phyloP scores from a whole-genome alignment of 257 asterid genomes.

The Solanum chaucha region DNA sequence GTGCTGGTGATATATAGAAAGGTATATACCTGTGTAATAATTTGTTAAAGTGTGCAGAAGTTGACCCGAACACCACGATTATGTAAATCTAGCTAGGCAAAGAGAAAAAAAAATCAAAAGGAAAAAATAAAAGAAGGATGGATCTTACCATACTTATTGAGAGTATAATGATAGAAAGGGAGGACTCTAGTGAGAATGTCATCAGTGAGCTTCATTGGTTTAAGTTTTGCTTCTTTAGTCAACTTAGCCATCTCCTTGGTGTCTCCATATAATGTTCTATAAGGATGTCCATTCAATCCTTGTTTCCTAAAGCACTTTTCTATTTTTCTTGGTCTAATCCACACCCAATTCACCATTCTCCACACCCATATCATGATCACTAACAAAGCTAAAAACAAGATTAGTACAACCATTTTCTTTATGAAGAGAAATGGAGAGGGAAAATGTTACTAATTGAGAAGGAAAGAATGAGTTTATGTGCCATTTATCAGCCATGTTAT shows the following conservation, averaged over 20 bases:
- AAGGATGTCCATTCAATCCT: constrained; percentile 45
- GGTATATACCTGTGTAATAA: neutral
- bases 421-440: neutral
- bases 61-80: neutral
- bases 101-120: neutral
- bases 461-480: neutral
- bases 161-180: constrained; percentile 28
- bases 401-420: neutral
- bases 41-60: neutral
- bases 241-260: constrained; percentile 34
- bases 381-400: neutral
- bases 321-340: constrained; percentile 31
- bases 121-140: neutral
- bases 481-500: neutral
- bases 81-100: neutral
- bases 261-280: constrained; percentile 34
- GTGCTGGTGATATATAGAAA: neutral
- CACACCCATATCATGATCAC: constrained; percentile 10
- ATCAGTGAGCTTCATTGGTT: constrained; percentile 27
- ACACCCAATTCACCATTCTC: constrained; percentile 35
- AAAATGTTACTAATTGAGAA: neutral
- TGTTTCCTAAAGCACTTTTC: constrained; percentile 33
- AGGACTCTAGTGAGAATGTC: constrained; percentile 29
- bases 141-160: constrained; percentile 30
- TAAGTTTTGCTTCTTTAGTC: constrained; percentile 27